Evolutionary conservation across 2,329 filamentous ascomycete genomes (phyloP), one percentile per base, ranked within the genome.

Genomic region (Xylaria sp.): DNA sequence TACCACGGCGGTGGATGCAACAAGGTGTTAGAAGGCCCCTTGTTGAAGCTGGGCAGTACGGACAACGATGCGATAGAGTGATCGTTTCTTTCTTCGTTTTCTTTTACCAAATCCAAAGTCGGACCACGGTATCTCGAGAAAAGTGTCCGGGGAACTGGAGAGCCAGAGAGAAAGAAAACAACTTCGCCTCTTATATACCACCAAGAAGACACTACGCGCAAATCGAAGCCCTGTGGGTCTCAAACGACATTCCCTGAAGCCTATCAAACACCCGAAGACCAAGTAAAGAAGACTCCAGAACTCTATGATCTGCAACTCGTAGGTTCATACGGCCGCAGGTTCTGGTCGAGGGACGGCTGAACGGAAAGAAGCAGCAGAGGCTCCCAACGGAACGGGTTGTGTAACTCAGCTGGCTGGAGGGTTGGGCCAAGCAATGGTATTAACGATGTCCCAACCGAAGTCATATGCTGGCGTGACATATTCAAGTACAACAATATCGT

Each of bases 1-100:
- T 68, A 68, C 68, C 57, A 62, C 56, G 15, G 53, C 28, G 20
- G 66, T 71, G 66, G 66, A 66, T 71, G 62, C 68, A 57, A 66
- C 62, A 69, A 42, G 65, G 66, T 49, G 54, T 40, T 33, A 57
- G 44, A 58, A 38, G 33, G 13, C 59, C 58, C 66, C 61, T 66
- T 69, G 63, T 65, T 62, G 51, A 65, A 60, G 62, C 20, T 38
- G 33, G 33, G 46, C 49, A 61, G 48, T 58, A 31, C n/a, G 49
- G 44, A 60, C 17, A 15, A 28, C 42, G 40, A 49, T 42, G 23
- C 40, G 28, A 51, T 51, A 64, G 61, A 60, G 36, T 23, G 6
- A 6, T 54, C 17, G 31, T 20, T 59, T 56, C 65, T 68, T 68
- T 68, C 59, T 61, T 63, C 26, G 44, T 38, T 44, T 51, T 33